phyloP scores from a whole-genome alignment of 192 early-diverging fungal genomes.

The Entomortierella parvispora region DNA sequence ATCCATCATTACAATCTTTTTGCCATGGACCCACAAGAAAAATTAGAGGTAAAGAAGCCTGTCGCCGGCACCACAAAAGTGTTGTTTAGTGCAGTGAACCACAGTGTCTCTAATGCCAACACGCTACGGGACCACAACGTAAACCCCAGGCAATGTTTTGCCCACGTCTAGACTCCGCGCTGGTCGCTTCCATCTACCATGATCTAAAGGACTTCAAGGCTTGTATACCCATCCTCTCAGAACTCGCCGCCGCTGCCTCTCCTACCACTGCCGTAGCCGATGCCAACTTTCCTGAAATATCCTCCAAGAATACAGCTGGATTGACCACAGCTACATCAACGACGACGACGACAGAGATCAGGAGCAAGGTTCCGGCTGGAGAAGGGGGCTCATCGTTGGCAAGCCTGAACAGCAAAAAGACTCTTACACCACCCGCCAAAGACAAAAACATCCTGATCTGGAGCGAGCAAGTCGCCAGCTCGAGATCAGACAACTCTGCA shows the following conservation, averaged over 20 bases:
- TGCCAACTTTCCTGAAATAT: neutral
- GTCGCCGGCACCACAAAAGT: neutral
- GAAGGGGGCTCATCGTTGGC: neutral
- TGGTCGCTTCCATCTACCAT: slow-evolving; percentile 47
- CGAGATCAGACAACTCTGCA: slow-evolving; percentile 5
- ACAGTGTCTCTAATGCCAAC: no score
- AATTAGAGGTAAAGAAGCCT: slow-evolving; percentile 37
- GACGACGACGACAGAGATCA: neutral
- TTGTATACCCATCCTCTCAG: slow-evolving; percentile 28
- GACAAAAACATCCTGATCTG: slow-evolving; percentile 40
- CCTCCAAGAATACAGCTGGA: neutral
- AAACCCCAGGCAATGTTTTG: slow-evolving; percentile 44
- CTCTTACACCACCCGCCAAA: neutral
- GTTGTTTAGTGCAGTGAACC: no score
- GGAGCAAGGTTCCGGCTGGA: neutral
- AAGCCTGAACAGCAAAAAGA: slow-evolving; percentile 1
- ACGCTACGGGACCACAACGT: no score
- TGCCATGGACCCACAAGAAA: slow-evolving; percentile 46
- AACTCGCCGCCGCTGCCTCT: slow-evolving; percentile 17
- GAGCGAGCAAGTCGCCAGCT: slow-evolving; percentile 40
- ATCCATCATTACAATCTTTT: neutral
- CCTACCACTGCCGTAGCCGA: neutral
- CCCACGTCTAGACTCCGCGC: slow-evolving; percentile 43
- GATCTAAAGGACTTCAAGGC: slow-evolving; percentile 40
- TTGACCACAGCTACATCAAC: slow-evolving; percentile 2